Percentiles rank a stretch among this genome's conserved stretches.
Conservation (phyloP, 139 green algal species). For the Dunaliella primolecta region DNA sequence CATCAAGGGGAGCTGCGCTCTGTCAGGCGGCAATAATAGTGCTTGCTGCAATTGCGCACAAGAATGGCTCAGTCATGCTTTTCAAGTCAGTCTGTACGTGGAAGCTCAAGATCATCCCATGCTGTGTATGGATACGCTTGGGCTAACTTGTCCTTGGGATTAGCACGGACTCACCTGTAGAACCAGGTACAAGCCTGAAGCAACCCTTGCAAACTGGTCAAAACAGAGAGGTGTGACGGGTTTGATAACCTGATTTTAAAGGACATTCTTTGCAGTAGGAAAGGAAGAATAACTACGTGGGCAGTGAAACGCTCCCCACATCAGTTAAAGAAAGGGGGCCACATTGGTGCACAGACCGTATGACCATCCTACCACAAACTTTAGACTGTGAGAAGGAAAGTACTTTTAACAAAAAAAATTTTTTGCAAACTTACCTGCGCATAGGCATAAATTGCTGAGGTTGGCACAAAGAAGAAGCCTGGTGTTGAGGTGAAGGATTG, state of each 20-base stretch:
- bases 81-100: too few species aligned
- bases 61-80: not conserved
- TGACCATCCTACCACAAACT: too few species aligned
- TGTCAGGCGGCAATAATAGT: not conserved
- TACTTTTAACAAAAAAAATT: not conserved
- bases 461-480: slow-evolving; percentile 61
- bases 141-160: too few species aligned
- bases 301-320: too few species aligned
- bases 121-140: too few species aligned
- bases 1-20: too few species aligned
- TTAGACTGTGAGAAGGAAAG: too few species aligned
- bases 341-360: too few species aligned
- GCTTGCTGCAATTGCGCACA: not conserved
- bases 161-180: slow-evolving; percentile 74
- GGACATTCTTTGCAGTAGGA: not conserved
- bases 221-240: not conserved
- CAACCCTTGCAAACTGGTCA: slow-evolving; percentile 48
- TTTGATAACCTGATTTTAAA: not conserved
- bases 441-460: slow-evolving; percentile 51
- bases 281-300: too few species aligned
- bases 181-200: slow-evolving; percentile 72
- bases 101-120: too few species aligned
- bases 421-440: slow-evolving; percentile 24
- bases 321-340: too few species aligned
- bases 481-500: not conserved